Conservation (phyloP, 495 filamentous ascomycete genomes). For the Trypethelium eluteriae region DNA sequence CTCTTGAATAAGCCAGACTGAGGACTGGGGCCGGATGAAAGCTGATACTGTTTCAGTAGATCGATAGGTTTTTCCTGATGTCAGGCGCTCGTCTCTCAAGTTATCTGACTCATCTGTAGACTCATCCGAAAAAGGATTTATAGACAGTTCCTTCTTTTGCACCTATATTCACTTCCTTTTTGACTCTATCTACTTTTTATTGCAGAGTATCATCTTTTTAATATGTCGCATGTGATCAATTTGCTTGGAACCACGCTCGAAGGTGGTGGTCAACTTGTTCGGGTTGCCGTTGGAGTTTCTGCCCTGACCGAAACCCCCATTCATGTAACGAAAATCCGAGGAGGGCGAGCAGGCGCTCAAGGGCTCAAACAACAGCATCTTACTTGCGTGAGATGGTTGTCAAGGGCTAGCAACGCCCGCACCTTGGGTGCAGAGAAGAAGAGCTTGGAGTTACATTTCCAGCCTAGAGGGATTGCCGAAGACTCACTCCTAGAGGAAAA, state of each 20-base stretch:
- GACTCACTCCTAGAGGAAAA: constrained; percentile 12
- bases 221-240: too few species aligned
- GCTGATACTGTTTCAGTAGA: too few species aligned
- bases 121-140: too few species aligned
- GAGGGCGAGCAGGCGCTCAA: constrained; percentile 48
- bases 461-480: constrained; percentile 16
- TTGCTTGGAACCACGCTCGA: constrained; percentile 50
- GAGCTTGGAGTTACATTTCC: constrained; percentile 37
- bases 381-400: constrained; percentile 59
- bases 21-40: too few species aligned
- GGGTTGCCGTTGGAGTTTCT: constrained; percentile 61
- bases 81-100: too few species aligned
- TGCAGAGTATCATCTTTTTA: too few species aligned
- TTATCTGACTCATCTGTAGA: too few species aligned
- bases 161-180: too few species aligned
- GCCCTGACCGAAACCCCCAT: constrained; percentile 59
- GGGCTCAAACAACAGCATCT: constrained; percentile 74
- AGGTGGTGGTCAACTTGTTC: constrained; percentile 76
- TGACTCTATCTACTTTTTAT: too few species aligned
- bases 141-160: too few species aligned
- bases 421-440: constrained; percentile 44
- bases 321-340: constrained; percentile 60
- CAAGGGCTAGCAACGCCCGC: constrained; percentile 51
- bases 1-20: too few species aligned
- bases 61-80: too few species aligned